Conservation (phyloP, 2,329 filamentous ascomycete species). For the Botrytis galanthina region DNA sequence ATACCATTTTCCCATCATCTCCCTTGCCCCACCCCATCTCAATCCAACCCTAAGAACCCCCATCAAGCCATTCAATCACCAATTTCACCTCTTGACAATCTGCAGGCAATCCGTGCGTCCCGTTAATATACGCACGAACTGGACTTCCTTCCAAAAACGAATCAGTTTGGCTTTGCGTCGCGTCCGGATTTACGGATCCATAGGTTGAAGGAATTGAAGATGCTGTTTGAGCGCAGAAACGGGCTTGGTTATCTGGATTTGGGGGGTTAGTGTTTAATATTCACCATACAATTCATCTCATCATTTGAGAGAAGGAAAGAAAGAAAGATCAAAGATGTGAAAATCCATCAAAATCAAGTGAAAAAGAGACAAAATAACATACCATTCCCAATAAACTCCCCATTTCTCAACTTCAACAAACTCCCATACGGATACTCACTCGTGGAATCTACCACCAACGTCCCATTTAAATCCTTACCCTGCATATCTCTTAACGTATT, state of each 20-base stretch:
- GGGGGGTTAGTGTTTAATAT: not conserved
- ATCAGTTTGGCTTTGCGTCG: not conserved
- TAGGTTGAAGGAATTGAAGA: not conserved
- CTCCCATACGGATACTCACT: slow-evolving; percentile 14
- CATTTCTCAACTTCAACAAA: slow-evolving; percentile 1
- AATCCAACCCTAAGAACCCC: not conserved
- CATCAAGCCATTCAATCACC: slow-evolving; percentile 34
- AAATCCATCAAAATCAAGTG: too few relatives aligned
- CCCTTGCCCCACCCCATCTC: not conserved
- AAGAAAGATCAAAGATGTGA: not conserved
- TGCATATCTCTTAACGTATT: not conserved
- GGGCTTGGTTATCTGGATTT: not conserved
- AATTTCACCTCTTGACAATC: slow-evolving; percentile 10
- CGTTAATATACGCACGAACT: slow-evolving; percentile 5
- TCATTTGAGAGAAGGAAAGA: not conserved
- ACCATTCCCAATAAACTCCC: slow-evolving; percentile 13
- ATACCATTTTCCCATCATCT: not conserved
- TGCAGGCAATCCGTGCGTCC: not conserved
- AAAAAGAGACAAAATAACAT: not conserved
- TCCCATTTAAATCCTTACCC: slow-evolving; percentile 4
- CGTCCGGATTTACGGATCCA: not conserved
- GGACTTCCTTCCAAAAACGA: not conserved
- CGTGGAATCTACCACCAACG: not conserved
- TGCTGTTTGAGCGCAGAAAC: not conserved
- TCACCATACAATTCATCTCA: too few relatives aligned